These are phyloP conservation scores for Neurospora sp. DNA, from an alignment of 495 filamentous ascomycete species.

Conservation along the genomic window DNA sequence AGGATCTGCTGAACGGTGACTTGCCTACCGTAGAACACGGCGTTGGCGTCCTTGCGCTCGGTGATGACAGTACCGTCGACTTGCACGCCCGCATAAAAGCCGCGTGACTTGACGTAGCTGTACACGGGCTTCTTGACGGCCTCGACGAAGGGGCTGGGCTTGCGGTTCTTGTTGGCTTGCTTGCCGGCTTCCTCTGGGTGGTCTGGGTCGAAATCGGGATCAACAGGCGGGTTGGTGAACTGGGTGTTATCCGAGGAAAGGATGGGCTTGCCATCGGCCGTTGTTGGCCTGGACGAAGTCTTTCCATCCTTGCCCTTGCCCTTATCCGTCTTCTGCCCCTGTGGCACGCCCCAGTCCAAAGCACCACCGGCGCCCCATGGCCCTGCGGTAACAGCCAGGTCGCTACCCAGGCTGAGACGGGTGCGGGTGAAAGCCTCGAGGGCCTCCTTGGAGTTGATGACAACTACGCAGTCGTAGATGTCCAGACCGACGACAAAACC, in stretches of 20 bases:
- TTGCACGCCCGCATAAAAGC: slow-evolving; percentile 67
- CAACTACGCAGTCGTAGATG: slow-evolving; percentile 76
- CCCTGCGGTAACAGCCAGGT: slow-evolving; percentile 63
- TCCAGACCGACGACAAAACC: slow-evolving; percentile 73
- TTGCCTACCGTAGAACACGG: slow-evolving; percentile 58
- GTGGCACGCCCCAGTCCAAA: slow-evolving; percentile 39
- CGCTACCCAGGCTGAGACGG: slow-evolving; percentile 63
- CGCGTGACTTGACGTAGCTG: slow-evolving; percentile 74
- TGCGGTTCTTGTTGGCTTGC: slow-evolving; percentile 3
- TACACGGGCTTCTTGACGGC: slow-evolving; percentile 48
- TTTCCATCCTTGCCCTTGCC: slow-evolving; percentile 4
- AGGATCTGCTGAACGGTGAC: slow-evolving; percentile 58
- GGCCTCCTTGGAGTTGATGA: slow-evolving; percentile 67
- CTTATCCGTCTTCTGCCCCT: slow-evolving; percentile 6
- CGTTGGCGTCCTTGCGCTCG: slow-evolving; percentile 73
- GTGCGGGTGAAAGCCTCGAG: slow-evolving; percentile 63
- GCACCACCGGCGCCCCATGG: slow-evolving; percentile 63
- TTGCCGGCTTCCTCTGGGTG: not conserved
- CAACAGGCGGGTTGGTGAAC: slow-evolving; percentile 4
- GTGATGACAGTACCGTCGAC: slow-evolving; percentile 71
- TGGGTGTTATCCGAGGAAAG: slow-evolving; percentile 12
- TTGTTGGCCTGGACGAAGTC: not conserved
- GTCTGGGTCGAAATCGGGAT: not conserved
- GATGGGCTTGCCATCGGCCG: not conserved
- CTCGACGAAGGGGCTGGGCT: slow-evolving; percentile 19